A percentile compares a stretch with the other conserved stretches of the same genome.
Evolutionary conservation across 2,329 filamentous ascomycete genomes (phyloP).

Genomic region (Fusarium tupiense): DNA sequence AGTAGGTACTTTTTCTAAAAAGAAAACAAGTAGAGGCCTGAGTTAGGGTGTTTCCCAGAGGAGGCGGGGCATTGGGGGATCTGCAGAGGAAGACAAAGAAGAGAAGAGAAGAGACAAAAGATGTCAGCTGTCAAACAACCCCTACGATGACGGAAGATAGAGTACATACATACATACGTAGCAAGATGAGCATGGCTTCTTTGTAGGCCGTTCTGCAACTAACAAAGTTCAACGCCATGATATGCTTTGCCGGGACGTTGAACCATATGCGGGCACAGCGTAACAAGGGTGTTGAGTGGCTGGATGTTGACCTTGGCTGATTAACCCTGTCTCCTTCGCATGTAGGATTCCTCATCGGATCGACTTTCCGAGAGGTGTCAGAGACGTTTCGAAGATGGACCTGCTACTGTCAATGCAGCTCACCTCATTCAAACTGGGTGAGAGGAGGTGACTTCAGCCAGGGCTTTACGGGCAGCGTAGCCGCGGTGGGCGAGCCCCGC

Average conservation of each 20-base stretch:
- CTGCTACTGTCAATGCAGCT: conserved; percentile 14
- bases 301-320: conserved; percentile 3
- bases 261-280: conserved; percentile 10
- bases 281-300: conserved; percentile 19
- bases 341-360: conserved; percentile 29
- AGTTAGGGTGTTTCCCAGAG: neutral
- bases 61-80: conserved; percentile 39
- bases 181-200: neutral
- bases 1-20: conserved; percentile 14
- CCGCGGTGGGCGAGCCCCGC: conserved; percentile 9
- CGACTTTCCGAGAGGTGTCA: conserved; percentile 34
- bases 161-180: neutral
- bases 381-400: conserved; percentile 26
- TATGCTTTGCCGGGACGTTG: conserved; percentile 27
- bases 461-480: conserved; percentile 21
- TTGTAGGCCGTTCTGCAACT: neutral
- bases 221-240: conserved; percentile 20
- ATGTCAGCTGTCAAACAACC: conserved; percentile 24
- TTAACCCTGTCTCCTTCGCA: conserved; percentile 26
- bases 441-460: conserved; percentile 3
- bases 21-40: conserved; percentile 40
- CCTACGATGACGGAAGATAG: neutral
- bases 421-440: conserved; percentile 5
- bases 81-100: conserved; percentile 15
- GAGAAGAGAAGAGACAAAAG: neutral